Conservation (phyloP, 768 basidiomycete genomes). For the Nidularia sp. region DNA sequence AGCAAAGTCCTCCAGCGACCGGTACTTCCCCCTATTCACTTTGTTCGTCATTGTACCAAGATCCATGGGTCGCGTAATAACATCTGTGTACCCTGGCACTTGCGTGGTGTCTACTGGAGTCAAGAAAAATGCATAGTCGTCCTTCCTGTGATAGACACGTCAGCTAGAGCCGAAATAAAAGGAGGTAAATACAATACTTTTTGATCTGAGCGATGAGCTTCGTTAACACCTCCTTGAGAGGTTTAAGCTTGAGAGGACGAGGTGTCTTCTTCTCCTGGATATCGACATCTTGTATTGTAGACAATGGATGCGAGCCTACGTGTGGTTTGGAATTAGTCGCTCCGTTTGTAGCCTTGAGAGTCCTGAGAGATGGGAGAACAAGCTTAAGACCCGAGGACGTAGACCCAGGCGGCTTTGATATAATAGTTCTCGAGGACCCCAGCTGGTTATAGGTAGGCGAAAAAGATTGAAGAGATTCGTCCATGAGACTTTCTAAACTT, state of each 20-base stretch:
- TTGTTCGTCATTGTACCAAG: conserved; percentile 82
- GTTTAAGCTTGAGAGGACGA: conserved; percentile 70
- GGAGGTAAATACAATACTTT: conserved; percentile 43
- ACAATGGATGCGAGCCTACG: conserved; percentile 12
- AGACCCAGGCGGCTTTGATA: conserved; percentile 20
- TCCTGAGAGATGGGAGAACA: conserved; percentile 63
- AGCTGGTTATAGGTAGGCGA: conserved; percentile 20
- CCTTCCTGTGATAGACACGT: conserved; percentile 50
- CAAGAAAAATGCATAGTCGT: conserved; percentile 83
- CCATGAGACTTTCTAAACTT: conserved; percentile 18
- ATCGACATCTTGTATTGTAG: conserved; percentile 23
- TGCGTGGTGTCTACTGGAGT: conserved; percentile 57
- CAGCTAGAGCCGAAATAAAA: conserved; percentile 4
- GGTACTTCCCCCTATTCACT: conserved; percentile 72
- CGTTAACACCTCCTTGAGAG: conserved; percentile 69
- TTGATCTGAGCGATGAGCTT: conserved; percentile 71
- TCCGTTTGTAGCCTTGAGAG: conserved; percentile 52
- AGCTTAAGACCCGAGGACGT: conserved; percentile 55
- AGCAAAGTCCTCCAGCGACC: conserved; percentile 75
- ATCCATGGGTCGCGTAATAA: conserved; percentile 88
- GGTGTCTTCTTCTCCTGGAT: conserved; percentile 38
- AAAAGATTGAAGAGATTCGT: conserved; percentile 20
- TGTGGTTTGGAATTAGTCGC: conserved; percentile 41
- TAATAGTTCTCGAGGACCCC: conserved; percentile 19
- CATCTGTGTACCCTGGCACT: conserved; percentile 61